phyloP scores from a whole-genome alignment of 441 rosid species.

The Erodium chrysanthum region DNA sequence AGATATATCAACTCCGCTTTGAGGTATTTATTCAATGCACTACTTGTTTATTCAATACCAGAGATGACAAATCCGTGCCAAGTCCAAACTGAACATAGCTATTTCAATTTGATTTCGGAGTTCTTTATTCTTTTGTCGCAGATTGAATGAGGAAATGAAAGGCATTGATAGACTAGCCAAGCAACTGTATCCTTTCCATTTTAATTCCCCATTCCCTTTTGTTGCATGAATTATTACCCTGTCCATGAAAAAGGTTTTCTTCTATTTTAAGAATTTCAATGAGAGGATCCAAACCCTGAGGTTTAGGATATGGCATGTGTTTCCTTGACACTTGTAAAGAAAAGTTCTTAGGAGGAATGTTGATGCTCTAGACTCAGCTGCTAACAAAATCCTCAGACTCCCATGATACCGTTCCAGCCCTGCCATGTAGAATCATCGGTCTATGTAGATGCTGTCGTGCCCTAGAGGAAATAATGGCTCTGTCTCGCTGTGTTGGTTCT shows the following conservation, averaged over 20 bases:
- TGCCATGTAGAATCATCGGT: not conserved
- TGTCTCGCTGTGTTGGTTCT: not conserved
- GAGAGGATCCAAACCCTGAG: not conserved
- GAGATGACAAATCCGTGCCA: not conserved
- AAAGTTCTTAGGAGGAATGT: conserved; percentile 62
- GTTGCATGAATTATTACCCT: not conserved
- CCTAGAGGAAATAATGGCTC: not conserved
- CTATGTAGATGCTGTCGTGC: not conserved
- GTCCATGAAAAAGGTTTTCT: not conserved
- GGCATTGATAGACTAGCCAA: conserved; percentile 51
- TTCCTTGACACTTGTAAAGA: conserved; percentile 38
- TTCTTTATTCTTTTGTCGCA: conserved; percentile 23
- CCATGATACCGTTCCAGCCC: conserved; percentile 16
- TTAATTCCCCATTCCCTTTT: not conserved
- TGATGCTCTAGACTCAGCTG: conserved; percentile 63
- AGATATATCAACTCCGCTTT: conserved; percentile 82
- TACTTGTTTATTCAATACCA: not conserved
- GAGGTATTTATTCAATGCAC: conserved; percentile 34
- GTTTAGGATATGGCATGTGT: not conserved
- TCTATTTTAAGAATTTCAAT: not conserved
- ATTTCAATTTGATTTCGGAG: conserved; percentile 4
- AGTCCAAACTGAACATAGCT: not conserved
- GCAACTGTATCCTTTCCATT: conserved; percentile 64
- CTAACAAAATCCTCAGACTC: conserved; percentile 47
- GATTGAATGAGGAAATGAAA: conserved; percentile 86